These are phyloP conservation scores for Nitzschia sp. DNA, from an alignment of 108 stramenopile genomes.

Conservation along the genomic window DNA sequence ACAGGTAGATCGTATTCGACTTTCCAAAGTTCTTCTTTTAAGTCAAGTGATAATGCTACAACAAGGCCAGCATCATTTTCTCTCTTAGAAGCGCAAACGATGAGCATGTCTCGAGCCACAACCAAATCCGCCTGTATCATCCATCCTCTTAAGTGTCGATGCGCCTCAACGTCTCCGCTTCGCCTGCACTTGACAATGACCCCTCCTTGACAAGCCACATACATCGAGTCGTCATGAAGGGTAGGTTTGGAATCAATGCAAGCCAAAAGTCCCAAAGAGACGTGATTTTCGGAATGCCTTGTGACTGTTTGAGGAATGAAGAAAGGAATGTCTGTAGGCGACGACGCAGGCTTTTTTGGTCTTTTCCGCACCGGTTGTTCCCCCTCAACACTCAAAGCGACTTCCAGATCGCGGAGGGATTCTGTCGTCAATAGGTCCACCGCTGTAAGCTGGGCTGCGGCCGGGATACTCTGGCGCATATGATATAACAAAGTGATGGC, in stretches of 20 bases:
- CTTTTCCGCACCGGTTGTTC: not conserved
- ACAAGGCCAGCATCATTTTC: conserved; percentile 17
- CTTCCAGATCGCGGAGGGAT: conserved; percentile 14
- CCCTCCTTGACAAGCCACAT: conserved; percentile 48
- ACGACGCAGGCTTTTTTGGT: not conserved
- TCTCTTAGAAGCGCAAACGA: conserved; percentile 18
- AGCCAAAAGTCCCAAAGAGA: conserved; percentile 27
- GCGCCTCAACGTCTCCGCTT: not conserved
- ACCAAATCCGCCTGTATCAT: conserved; percentile 42
- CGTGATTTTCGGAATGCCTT: conserved; percentile 15
- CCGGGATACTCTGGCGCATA: not conserved
- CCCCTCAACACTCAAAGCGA: not conserved
- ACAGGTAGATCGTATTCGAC: conserved; percentile 13
- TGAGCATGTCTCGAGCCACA: not conserved
- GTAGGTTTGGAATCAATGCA: conserved; percentile 46
- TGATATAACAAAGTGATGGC: conserved; percentile 38
- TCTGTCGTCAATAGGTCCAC: conserved; percentile 26
- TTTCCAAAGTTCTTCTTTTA: conserved; percentile 26
- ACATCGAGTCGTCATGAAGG: conserved; percentile 6
- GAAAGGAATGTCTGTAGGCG: not conserved
- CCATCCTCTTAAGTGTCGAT: conserved; percentile 22
- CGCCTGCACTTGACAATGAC: conserved; percentile 22
- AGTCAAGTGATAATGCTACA: conserved; percentile 17
- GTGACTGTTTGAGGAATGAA: conserved; percentile 4
- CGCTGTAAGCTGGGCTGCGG: not conserved